Base-by-base conservation (phyloP, 148 eudicot species). In the Dianthus caryophyllus region DNA sequence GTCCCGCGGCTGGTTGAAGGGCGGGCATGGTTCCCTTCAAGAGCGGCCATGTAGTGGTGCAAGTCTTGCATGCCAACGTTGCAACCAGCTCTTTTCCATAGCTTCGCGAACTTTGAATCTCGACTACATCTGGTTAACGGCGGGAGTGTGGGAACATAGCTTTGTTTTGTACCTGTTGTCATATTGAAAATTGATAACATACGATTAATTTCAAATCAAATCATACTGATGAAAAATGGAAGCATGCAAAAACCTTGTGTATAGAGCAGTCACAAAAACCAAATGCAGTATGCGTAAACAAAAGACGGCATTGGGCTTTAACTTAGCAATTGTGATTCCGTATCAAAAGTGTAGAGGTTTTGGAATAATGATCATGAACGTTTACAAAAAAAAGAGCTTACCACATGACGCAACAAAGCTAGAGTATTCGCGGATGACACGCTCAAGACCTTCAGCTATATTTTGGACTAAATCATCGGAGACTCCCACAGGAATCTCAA, bases 1-100 rank as follows among this genome's bases (percentile, higher is more conserved):
- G 99, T 94, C 2, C 97, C 97, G 1, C 99, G 84, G 48, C 99
- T 90, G 1, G 99, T 94, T 29, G 99, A 88, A 33, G 97, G 97
- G 11, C 93, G 88, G 8, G 90, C 79, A 48, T 88, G 80, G 53
- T 83, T 83, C 6, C 76, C 85, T 71, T 93, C 96, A 6, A 73
- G 68, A 4, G 71, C 74, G 0, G 75, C 69, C 62, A 70, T 68
- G 21, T 56, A 48, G 9, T 70, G 78, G 57, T 84, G 71, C 31
- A 76, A 58, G 21, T 80, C 85, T 1, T 81, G 79, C 13, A 66
- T 44, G 26, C 83, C 79, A 3, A 82, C 83, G 16, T 77, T 77
- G 70, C 91, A 88, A 22, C 84, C 86, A 0, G 99, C 90, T 65
- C 63, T 84, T 69, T 75, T 82, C 92, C 96, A 94, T 1, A 94